A percentile compares a stretch with the other conserved stretches of the same genome.
Conservation (phyloP, 148 eudicot species). For the Vaccinium corymbosum region DNA sequence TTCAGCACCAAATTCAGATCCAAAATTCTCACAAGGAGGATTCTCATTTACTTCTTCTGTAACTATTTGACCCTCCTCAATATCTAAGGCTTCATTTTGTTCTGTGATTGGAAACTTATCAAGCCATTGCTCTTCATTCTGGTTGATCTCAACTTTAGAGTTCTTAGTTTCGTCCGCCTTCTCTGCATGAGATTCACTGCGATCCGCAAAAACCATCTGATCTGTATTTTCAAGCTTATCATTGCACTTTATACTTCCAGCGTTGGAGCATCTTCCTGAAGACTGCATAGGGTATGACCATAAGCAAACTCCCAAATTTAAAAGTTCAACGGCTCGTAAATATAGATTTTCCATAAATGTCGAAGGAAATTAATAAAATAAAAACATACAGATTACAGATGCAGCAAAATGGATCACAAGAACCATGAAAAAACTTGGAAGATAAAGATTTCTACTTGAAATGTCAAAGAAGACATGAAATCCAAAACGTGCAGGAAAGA, state of each 20-base stretch:
- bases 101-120: slow-evolving; percentile 13
- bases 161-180: slow-evolving; percentile 4
- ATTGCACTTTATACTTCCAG: slow-evolving; percentile 14
- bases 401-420: slow-evolving; percentile 1
- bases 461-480: neutral
- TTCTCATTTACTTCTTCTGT: slow-evolving; percentile 26
- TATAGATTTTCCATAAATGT: neutral
- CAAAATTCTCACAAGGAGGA: neutral
- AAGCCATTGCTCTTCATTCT: slow-evolving; percentile 8
- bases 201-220: neutral
- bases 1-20: slow-evolving; percentile 10
- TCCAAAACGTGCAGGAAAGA: neutral
- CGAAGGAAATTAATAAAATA: neutral
- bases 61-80: slow-evolving; percentile 44
- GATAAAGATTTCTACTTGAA: neutral
- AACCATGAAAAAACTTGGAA: neutral
- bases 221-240: slow-evolving; percentile 12
- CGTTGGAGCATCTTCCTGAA: slow-evolving; percentile 27
- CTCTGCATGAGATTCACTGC: neutral
- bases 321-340: neutral
- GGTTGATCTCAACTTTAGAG: neutral
- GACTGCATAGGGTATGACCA: slow-evolving; percentile 27
- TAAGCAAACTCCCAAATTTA: slow-evolving; percentile 16
- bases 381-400: neutral
- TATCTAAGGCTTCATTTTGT: slow-evolving; percentile 25